phyloP scores from a whole-genome alignment of 148 eudicot genomes.

The Polygonum maritimum region DNA sequence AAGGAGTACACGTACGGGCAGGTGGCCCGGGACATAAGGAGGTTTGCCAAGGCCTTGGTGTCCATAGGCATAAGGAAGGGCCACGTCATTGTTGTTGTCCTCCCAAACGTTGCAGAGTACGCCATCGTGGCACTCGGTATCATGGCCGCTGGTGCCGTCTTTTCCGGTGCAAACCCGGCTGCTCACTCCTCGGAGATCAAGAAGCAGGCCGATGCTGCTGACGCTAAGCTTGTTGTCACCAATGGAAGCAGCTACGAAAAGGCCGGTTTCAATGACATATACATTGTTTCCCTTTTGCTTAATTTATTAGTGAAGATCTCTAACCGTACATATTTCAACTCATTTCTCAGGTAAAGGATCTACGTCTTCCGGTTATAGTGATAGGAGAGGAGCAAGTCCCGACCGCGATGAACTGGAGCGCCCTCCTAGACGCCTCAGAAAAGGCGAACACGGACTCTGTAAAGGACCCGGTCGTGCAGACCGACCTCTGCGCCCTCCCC shows the following conservation, averaged over 20 bases:
- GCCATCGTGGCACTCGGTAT: conserved; percentile 84
- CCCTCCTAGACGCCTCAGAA: conserved; percentile 66
- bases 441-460: conserved; percentile 31
- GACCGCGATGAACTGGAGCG: conserved; percentile 61
- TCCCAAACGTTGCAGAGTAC: conserved; percentile 81
- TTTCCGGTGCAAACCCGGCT: conserved; percentile 79
- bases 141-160: conserved; percentile 84
- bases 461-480: conserved; percentile 34
- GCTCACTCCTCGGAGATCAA: conserved; percentile 58
- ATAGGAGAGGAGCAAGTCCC: conserved; percentile 48
- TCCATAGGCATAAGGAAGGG: conserved; percentile 86
- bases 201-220: conserved; percentile 78
- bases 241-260: conserved; percentile 44
- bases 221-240: conserved; percentile 80
- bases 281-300: neutral
- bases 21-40: conserved; percentile 46
- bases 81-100: conserved; percentile 64
- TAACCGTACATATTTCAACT: neutral
- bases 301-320: neutral
- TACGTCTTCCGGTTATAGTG: conserved; percentile 57
- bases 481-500: conserved; percentile 85
- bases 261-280: neutral
- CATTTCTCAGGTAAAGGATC: conserved; percentile 49
- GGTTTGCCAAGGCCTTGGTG: conserved; percentile 87
- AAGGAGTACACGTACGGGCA: conserved; percentile 59